Evolutionary conservation across 2,329 filamentous ascomycete species (phyloP), one percentile per base, ranked within the genome.

Genomic region (Fusarium circinatum): DNA sequence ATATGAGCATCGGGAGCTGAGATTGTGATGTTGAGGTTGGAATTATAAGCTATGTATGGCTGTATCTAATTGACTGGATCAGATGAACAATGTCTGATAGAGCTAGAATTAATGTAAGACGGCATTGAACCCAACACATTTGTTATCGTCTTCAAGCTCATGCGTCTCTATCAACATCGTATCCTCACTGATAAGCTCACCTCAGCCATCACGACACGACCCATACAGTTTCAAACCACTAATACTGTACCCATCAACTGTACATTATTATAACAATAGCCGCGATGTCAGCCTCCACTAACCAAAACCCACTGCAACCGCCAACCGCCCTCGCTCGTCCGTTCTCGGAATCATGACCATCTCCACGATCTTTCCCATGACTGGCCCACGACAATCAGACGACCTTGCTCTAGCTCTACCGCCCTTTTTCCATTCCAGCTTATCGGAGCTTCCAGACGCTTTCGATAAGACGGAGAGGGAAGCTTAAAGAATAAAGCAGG

Each of bases 141-240:
- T 9, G 49, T 54, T 54, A 39, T 54, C 34, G 10, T 18, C 24
- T 28, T n/a, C 1, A 18, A 38, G 32, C 49, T 54, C 24, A 39
- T 54, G 34, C 20, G 38, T 15, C 24, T 39, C 24, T 39, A 39
- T 54, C 51, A 54, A 58, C 20, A 11, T 28, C 30, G 34, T 22
- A n/a, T 30, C 39, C 11, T 45, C 36, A 57, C 58, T 75, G 74
- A 76, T 72, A 76, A 76, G 75, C 70, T 76, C 38, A 24, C 58
- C 56, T 45, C 26, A 41, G 60, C 57, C 59, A 69, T 54, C 32
- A 39, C 51, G 51, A 52, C 58, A 34, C 32, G 32, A 34, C 62
- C 65, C 60, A 72, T 72, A 69, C 58, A 67, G 61, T 63, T 59
- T 42, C 42, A 63, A 28, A 20, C 8, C 45, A 22, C 60, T 38